Conservation (phyloP, 129 eudicot species). For the Arctium lappa region DNA sequence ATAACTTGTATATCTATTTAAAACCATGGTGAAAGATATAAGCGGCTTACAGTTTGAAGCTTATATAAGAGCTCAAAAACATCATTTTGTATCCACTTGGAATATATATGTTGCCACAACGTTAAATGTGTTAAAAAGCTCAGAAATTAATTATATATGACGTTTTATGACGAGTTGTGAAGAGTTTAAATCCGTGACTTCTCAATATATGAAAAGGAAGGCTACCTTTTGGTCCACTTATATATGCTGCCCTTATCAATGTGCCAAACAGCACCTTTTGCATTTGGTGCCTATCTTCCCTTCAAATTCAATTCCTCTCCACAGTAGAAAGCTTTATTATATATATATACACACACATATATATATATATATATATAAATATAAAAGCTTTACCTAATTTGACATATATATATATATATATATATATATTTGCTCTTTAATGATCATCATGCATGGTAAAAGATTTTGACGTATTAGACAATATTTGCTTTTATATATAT, state of each 20-base stretch:
- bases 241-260: not conserved
- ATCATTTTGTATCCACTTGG: too few relatives aligned
- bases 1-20: too few relatives aligned
- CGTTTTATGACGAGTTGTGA: not conserved
- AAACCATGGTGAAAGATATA: too few relatives aligned
- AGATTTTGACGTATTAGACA: not conserved
- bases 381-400: not conserved
- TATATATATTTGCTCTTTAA: not conserved
- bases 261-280: not conserved
- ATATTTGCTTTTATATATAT: not conserved
- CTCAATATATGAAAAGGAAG: not conserved
- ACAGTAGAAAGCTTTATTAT: not conserved
- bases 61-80: too few relatives aligned
- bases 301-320: not conserved
- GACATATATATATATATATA: too few relatives aligned
- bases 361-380: too few relatives aligned
- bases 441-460: not conserved
- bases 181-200: not conserved
- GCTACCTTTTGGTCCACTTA: not conserved
- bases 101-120: too few relatives aligned
- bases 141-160: not conserved
- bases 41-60: too few relatives aligned
- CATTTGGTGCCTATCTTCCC: not conserved
- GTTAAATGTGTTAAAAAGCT: not conserved
- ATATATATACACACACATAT: too few relatives aligned